A percentile compares a stretch with the other conserved stretches of the same genome.
Evolutionary conservation across 1,284 basidiomycete species (phyloP).

Genomic region (Cutaneotrichosporon sp.): DNA sequence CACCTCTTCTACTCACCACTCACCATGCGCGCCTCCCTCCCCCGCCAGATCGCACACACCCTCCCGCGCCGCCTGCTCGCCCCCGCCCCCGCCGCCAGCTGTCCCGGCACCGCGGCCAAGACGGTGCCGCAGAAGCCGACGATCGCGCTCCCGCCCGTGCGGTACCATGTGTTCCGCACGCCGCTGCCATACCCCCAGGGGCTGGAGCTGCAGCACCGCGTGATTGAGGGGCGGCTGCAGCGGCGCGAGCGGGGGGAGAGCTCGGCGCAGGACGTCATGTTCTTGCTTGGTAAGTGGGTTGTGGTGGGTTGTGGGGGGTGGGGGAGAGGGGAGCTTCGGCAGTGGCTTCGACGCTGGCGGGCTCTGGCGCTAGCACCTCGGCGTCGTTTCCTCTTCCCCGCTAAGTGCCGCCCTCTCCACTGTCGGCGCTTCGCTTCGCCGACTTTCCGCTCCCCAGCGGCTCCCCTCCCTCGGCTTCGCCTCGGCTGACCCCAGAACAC

Average conservation of each 20-base stretch:
- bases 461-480: neutral
- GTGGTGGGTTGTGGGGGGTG: no score
- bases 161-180: conserved; percentile 72
- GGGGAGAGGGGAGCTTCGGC: neutral
- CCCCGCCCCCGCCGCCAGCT: neutral
- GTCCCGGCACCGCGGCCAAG: conserved; percentile 12
- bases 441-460: neutral
- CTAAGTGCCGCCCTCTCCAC: no score
- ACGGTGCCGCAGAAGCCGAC: conserved; percentile 14
- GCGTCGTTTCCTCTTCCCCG: no score
- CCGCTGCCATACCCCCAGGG: conserved; percentile 72
- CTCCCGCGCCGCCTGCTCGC: conserved; percentile 11
- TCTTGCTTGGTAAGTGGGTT: conserved; percentile 57
- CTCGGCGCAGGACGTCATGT: conserved; percentile 56
- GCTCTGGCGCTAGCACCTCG: no score
- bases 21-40: conserved; percentile 14
- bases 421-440: no score
- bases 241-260: conserved; percentile 29
- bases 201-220: conserved; percentile 68
- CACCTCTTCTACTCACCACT: neutral
- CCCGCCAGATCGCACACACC: conserved; percentile 7
- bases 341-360: no score
- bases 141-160: conserved; percentile 61
- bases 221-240: conserved; percentile 64
- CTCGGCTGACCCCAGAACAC: conserved; percentile 62